Evolutionary conservation across 768 basidiomycete genomes (phyloP).

Genomic region (Phanerodontia chrysosporium): DNA sequence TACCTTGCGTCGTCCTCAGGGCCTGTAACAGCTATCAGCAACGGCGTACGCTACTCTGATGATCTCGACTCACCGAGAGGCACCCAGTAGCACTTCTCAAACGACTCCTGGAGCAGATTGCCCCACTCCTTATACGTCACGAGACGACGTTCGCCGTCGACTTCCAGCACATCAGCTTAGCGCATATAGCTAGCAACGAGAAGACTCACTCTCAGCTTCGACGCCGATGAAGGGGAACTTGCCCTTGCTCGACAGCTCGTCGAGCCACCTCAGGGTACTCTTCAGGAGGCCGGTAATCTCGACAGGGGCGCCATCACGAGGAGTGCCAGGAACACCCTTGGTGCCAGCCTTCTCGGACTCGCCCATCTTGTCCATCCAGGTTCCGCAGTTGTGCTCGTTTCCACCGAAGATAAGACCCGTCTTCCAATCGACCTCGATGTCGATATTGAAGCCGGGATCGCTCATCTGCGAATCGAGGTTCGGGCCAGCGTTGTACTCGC

Average conservation of each 20-base stretch:
- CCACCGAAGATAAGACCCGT: slow-evolving; percentile 91
- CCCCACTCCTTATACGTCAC: slow-evolving; percentile 92
- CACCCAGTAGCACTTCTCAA: slow-evolving; percentile 89
- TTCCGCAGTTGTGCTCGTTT: slow-evolving; percentile 81
- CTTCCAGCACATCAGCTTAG: slow-evolving; percentile 34
- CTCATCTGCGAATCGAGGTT: slow-evolving; percentile 98
- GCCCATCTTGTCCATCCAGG: slow-evolving; percentile 99
- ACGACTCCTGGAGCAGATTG: slow-evolving; percentile 76
- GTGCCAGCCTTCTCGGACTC: slow-evolving; percentile 88
- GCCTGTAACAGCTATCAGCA: slow-evolving; percentile 39
- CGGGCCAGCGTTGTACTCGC: slow-evolving; percentile 94
- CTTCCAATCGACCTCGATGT: slow-evolving; percentile 90
- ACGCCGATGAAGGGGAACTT: slow-evolving; percentile 92
- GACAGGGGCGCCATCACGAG: slow-evolving; percentile 91
- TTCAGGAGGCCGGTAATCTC: slow-evolving; percentile 94
- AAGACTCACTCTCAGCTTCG: slow-evolving; percentile 61
- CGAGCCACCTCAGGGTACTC: slow-evolving; percentile 90
- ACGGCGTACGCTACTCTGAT: slow-evolving; percentile 29
- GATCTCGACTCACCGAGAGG: slow-evolving; percentile 45
- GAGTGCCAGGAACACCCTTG: slow-evolving; percentile 94
- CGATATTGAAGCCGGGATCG: slow-evolving; percentile 88
- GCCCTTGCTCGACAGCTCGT: slow-evolving; percentile 54
- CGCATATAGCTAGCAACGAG: not conserved
- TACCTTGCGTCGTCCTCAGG: slow-evolving; percentile 67
- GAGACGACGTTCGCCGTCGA: slow-evolving; percentile 59